These are phyloP conservation scores for Boletus vermiculosoides DNA, from an alignment of 768 basidiomycete species.

Conservation along the genomic window DNA sequence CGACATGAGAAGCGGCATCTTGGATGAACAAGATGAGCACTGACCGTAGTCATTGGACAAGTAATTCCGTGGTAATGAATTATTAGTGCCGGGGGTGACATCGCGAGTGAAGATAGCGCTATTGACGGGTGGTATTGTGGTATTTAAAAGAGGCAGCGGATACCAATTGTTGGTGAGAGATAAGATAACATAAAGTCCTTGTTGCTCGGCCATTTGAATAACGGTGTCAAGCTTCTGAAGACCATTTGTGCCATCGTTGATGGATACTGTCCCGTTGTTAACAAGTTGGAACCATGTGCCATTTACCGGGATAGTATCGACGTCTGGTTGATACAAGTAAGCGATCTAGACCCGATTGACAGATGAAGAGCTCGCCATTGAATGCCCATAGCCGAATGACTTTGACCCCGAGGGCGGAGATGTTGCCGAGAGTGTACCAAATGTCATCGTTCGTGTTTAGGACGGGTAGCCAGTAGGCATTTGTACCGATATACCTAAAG, in stretches of 20 bases:
- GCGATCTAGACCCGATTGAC: background rate
- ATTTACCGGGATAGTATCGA: conserved; percentile 48
- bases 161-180: conserved; percentile 66
- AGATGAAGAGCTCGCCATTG: conserved; percentile 45
- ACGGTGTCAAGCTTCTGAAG: conserved; percentile 63
- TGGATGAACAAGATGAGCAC: background rate
- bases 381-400: conserved; percentile 72
- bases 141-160: conserved; percentile 38
- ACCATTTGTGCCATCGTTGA: conserved; percentile 63
- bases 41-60: conserved; percentile 64
- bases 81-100: conserved; percentile 35
- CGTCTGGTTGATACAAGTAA: conserved; percentile 40
- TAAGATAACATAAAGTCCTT: conserved; percentile 51
- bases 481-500: conserved; percentile 52
- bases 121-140: conserved; percentile 2
- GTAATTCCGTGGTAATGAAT: conserved; percentile 47
- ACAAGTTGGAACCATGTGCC: conserved; percentile 67
- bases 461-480: conserved; percentile 63
- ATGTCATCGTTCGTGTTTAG: conserved; percentile 58
- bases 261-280: conserved; percentile 48
- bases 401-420: conserved; percentile 52
- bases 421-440: conserved; percentile 53
- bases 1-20: conserved; percentile 3
- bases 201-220: conserved; percentile 51
- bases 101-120: conserved; percentile 23